Base-by-base conservation (phyloP, 2,329 filamentous ascomycete species). In the Sporothrix euskadiensis region DNA sequence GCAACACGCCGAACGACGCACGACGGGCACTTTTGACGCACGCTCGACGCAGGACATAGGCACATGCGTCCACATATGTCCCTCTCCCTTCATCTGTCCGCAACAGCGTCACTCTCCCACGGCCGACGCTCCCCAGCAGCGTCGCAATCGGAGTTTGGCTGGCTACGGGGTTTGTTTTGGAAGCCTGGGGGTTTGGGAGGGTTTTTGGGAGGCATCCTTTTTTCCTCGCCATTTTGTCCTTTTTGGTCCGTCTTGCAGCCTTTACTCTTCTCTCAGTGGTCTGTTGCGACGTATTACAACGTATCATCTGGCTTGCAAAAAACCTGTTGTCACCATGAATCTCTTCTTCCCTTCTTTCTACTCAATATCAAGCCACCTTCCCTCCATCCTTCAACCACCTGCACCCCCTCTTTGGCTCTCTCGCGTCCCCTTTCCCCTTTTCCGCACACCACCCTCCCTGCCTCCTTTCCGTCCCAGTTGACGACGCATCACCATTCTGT, bases 401-500 rank as follows among this genome's bases (percentile, higher is more conserved):
- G 30, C 30, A 19, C 14, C 57, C 56, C 56, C 57, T 39, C 16
- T 61, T 49, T 49, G 56, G 56, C 30, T 35, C 57, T 19, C 14
- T 61, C 32, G n/a, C 57, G 47, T 26, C n/a, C 61, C 59, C 35
- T 14, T 52, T 26, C 49, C 66, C 66, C 44, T 69, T 44, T 70
- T 70, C 35, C 7, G 52, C 68, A 57, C 57, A 54, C 41, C 4
- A 61, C 69, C 56, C 69, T 61, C 14, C 12, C 4, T 56, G 12
- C 56, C 69, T 61, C 14, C 12, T 9, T 56, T n/a, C 4, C 26
- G 26, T 66, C 30, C 44, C 41, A 47, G 54, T 49, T 61, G 39
- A 65, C 35, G 35, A 65, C 39, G 19, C 61, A 65, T 30, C 61
- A 65, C 39, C 14, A 14, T 57, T 49, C 41, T 59, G 69, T 61